Base-by-base conservation (phyloP, 371 early-diverging fungal species). In the Gilbertella persicaria region DNA sequence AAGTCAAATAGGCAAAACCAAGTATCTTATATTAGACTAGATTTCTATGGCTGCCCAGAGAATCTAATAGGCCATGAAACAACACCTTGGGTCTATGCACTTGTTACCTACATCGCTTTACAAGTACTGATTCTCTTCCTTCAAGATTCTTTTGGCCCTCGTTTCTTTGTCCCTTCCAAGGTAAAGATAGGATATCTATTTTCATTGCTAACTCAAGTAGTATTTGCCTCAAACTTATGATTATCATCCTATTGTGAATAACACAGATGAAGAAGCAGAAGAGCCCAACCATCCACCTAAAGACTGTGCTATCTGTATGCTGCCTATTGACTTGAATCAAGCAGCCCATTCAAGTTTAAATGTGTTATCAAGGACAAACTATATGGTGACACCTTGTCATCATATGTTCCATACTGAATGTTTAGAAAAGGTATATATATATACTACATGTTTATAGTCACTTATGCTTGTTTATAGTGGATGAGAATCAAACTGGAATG, bases 371-470 rank as follows among this genome's bases (percentile, higher is more conserved):
- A 63, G 84, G 44, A 59, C 82, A 14, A 70, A 72, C 16, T 90
- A 91, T 53, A 91, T 91, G 89, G 65, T 91, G 37, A 93, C 93
- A 21, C 93, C 92, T 1, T 93, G 92, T 65, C 84, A 86, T 13
- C 92, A 91, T 54, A 55, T 91, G 30, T 93, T 89, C 68, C 91
- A 92, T 66, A 82, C 88, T 1, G 84, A 85, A n/a, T 93, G 91
- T 55, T 57, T 91, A 50, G 83, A 82, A 41, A 73, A 67, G 71
- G 84, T 78, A 80, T 63, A 49, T 16, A 16, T 41, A 23, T 9
- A 43, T 12, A 26, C 3, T 52, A 12, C 20, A 13, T 24, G 4
- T 13, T 0, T 39, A 17, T 24, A 8, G 19, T 36, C 17, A 13
- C 24, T 36, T 24, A 29, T 30, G 17, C 12, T 19, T 28, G 24